A percentile compares a stretch with the other conserved stretches of the same genome.
These are phyloP conservation scores for Polygonum aviculare DNA, from an alignment of 148 eudicot species.

Conservation along the genomic window DNA sequence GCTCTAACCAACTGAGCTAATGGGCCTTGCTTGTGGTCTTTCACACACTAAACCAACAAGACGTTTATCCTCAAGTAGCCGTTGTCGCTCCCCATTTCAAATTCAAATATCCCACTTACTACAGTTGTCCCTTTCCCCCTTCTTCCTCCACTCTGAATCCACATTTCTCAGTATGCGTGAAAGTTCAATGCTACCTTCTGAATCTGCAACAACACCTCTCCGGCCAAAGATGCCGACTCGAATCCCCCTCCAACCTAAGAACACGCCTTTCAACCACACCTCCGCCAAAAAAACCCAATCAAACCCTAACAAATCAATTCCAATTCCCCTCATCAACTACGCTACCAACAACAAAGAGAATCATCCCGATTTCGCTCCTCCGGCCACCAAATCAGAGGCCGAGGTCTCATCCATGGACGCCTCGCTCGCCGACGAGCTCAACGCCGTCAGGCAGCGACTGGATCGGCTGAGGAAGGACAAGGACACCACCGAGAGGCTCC, in stretches of 20 bases:
- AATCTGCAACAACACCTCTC: neutral
- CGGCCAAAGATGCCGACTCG: neutral
- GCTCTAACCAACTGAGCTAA: conserved; percentile 81
- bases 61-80: neutral
- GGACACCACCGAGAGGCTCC: conserved; percentile 6
- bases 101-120: conserved; percentile 10
- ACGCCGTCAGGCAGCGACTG: conserved; percentile 4
- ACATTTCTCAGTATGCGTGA: neutral
- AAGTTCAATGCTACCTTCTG: neutral
- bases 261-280: neutral
- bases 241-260: conserved; percentile 2
- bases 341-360: conserved; percentile 5
- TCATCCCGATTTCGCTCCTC: neutral
- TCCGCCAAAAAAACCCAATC: neutral
- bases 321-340: neutral
- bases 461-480: conserved; percentile 9
- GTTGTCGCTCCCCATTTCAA: conserved; percentile 1
- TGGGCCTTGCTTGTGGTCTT: no score
- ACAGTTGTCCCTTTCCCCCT: neutral
- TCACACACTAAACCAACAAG: no score
- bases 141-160: neutral
- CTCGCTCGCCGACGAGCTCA: conserved; percentile 11
- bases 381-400: neutral
- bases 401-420: conserved; percentile 1
- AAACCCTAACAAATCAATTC: neutral